Evolutionary conservation across 2,329 filamentous ascomycete genomes (phyloP).

Genomic region (Paracoccidioides brasiliensis): DNA sequence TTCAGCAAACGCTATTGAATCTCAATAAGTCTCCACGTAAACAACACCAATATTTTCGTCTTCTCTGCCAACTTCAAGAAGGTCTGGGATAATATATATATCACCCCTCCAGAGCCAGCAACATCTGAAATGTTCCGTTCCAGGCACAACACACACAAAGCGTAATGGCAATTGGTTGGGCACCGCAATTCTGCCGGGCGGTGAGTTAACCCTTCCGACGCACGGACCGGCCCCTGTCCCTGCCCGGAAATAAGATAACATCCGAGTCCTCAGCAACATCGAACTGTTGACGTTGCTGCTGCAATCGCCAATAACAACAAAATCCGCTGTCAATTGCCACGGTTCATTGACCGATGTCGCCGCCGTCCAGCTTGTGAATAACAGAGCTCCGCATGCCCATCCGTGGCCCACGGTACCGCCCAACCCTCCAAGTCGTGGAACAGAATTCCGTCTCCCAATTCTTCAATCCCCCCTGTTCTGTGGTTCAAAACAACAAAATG

Average conservation of each 20-base stretch:
- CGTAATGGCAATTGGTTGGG: not conserved
- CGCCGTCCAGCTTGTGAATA: constrained; percentile 4
- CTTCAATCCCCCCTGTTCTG: constrained; percentile 3
- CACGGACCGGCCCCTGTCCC: constrained; percentile 8
- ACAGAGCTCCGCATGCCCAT: constrained; percentile 13
- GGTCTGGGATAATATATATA: not conserved
- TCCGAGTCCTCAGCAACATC: not conserved
- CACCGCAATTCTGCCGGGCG: constrained; percentile 10
- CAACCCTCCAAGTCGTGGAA: constrained; percentile 12
- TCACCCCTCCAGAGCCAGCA: no score
- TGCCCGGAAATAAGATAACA: not conserved
- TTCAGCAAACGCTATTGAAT: not conserved
- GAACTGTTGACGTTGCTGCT: not conserved
- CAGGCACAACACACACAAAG: not conserved
- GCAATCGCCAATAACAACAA: not conserved
- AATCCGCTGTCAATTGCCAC: not conserved
- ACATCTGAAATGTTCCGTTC: no score
- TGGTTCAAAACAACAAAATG: constrained; percentile 5
- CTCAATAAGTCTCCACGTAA: not conserved
- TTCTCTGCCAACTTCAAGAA: not conserved
- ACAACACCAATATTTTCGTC: not conserved
- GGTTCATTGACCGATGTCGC: not conserved
- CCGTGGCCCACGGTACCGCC: constrained; percentile 13
- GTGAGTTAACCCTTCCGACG: constrained; percentile 6
- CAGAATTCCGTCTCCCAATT: constrained; percentile 11